These are phyloP conservation scores for Combretum micranthum DNA, from an alignment of 345 rosid genomes.

Conservation along the genomic window DNA sequence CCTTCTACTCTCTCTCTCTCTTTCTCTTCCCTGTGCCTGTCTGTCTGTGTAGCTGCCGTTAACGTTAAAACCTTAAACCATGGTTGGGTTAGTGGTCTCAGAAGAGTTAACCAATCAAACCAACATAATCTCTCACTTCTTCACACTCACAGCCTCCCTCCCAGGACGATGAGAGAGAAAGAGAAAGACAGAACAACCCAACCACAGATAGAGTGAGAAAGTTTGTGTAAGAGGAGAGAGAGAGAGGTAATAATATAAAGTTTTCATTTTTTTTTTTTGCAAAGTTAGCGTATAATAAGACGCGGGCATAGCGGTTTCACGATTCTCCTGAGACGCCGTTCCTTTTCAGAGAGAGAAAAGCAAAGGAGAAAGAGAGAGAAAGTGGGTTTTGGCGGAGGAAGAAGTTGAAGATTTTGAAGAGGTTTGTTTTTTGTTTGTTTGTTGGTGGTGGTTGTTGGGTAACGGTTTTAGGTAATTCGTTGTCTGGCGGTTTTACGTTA, in stretches of 20 bases:
- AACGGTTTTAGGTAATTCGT: no score
- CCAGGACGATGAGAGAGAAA: no score
- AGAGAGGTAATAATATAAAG: constrained; percentile 11
- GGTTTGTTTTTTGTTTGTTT: constrained; percentile 6
- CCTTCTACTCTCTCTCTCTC: no score
- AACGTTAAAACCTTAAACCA: constrained; percentile 18
- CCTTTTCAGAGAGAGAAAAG: constrained; percentile 5
- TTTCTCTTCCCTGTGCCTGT: no score
- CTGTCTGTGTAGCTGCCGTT: no score
- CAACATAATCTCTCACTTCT: no score
- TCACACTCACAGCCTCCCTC: no score
- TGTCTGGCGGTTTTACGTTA: no score
- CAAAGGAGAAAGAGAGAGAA: constrained; percentile 9
- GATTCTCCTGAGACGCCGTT: constrained; percentile 35
- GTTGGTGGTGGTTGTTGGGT: constrained; percentile 5
- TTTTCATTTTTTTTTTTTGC: no score
- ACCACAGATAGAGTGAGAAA: no score
- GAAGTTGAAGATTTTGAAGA: constrained; percentile 6
- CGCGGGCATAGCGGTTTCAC: constrained; percentile 24
- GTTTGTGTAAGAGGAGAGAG: neutral
- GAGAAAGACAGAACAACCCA: no score
- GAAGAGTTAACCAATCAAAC: constrained; percentile 12
- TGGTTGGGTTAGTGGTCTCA: constrained; percentile 8
- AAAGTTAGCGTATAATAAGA: constrained; percentile 32
- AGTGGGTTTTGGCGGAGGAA: constrained; percentile 5